A percentile compares a stretch with the other conserved stretches of the same genome.
These are phyloP conservation scores for Aspergillus hiratsukae DNA, from an alignment of 2,329 filamentous ascomycete species.

Conservation along the genomic window DNA sequence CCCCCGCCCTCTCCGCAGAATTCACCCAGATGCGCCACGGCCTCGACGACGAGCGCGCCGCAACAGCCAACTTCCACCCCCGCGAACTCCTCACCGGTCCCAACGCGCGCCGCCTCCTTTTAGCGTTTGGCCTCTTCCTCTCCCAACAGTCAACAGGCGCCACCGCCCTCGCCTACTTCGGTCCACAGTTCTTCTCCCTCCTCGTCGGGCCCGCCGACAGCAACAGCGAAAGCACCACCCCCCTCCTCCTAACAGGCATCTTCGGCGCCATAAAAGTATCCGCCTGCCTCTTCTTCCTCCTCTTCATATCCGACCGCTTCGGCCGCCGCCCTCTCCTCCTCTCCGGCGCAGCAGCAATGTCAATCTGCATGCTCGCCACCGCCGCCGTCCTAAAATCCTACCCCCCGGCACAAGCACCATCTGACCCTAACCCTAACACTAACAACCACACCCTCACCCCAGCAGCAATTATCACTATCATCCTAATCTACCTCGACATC, in stretches of 20 bases:
- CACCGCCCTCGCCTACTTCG: constrained; percentile 53
- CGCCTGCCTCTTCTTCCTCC: constrained; percentile 49
- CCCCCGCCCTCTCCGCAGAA: constrained; percentile 36
- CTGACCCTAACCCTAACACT: too few species aligned
- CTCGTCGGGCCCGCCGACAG: constrained; percentile 41
- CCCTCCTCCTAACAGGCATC: constrained; percentile 49
- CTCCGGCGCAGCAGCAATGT: constrained; percentile 42
- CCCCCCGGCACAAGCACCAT: too few species aligned
- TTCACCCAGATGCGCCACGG: constrained; percentile 49
- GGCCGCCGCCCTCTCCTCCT: constrained; percentile 51
- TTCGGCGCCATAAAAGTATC: constrained; percentile 52
- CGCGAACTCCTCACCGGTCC: constrained; percentile 45
- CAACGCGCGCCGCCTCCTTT: constrained; percentile 42
- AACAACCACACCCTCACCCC: constrained; percentile 29
- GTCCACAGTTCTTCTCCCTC: constrained; percentile 52
- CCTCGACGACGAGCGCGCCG: constrained; percentile 44
- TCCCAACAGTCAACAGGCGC: constrained; percentile 53
- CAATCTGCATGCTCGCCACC: constrained; percentile 45
- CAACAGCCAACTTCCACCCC: constrained; percentile 41
- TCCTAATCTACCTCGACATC: constrained; percentile 54
- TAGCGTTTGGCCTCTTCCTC: constrained; percentile 47
- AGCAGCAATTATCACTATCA: constrained; percentile 48
- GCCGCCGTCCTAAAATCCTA: constrained; percentile 29
- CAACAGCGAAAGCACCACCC: constrained; percentile 35
- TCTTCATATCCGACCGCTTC: constrained; percentile 50